Base-by-base conservation (phyloP, 148 eudicot genomes). In the Silene conica region DNA sequence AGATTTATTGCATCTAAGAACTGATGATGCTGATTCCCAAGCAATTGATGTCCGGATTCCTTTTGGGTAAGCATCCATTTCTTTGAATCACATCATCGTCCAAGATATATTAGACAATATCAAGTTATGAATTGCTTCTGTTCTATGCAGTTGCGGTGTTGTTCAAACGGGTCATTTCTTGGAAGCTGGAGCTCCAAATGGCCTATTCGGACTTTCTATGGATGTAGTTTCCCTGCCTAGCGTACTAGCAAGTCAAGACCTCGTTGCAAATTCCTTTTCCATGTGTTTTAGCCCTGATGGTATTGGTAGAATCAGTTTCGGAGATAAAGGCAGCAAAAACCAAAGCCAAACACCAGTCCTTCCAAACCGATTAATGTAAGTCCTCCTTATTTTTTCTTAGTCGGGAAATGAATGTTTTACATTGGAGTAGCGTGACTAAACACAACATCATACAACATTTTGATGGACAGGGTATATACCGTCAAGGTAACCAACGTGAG, bases 221-320 rank as follows among this genome's bases (percentile, higher is more conserved):
- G 83, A 85, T 48, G 68, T 73, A 56, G 55, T 86, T 67, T 95
- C 99, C 16, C 87, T 92, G 20, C 99, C 99, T 26, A 92, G 91
- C 72, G 81, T 82, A 16, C 84, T 95, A 82, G 92, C 99, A 5
- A 83, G 79, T 28, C 74, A 81, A 78, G 89, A 88, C 19, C 74
- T 89, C 14, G 69, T 87, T 15, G 77, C 97, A 61, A 85, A 95
- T 85, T 92, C 99, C 45, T 95, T 90, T 76, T 92, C 97, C 45
- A 95, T 95, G 99, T 95, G 99, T 72, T 95, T 95, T 74, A 88
- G 89, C 23, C 43, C 38, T 14, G 85, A 89, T 73, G 96, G 90
- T 45, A 0, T 77, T 9, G 97, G 99, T 25, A 89, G 90, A 80
- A 95, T 95, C 16, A 87, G 79, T 58, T 95, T 95, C 70, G 99